Percentiles rank a stretch among this genome's conserved stretches.
Conservation (phyloP, 1,284 basidiomycete genomes). For the Tilletia indica region DNA sequence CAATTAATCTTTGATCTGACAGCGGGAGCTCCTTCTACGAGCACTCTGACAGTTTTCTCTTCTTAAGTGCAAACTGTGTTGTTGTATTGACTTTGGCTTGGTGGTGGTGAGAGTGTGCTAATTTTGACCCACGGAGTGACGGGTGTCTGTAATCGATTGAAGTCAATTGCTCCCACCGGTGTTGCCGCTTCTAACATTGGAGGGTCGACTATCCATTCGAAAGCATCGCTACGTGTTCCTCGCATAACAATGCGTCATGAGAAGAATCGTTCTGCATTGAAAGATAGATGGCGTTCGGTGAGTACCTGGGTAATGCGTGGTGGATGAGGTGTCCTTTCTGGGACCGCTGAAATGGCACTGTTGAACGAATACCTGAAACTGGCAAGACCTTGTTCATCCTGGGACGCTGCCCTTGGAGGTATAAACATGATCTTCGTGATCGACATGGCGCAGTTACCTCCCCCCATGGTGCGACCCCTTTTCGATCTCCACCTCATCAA, state of each 20-base stretch:
- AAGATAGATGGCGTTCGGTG: not conserved
- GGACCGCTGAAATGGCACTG: not conserved
- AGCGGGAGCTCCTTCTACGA: no score
- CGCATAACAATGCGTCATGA: not conserved
- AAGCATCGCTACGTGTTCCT: not conserved
- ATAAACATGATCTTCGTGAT: not conserved
- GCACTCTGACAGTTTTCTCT: no score
- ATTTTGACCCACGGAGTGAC: no score
- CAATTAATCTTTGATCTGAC: not conserved
- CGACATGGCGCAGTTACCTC: slow-evolving; percentile 1
- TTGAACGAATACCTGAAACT: not conserved
- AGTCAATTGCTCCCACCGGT: not conserved
- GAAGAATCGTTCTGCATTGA: not conserved
- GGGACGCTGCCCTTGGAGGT: not conserved
- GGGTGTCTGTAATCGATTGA: not conserved
- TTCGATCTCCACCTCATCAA: not conserved
- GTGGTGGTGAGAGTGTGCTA: no score
- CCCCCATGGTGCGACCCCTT: not conserved
- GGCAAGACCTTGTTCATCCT: not conserved
- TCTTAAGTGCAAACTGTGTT: no score
- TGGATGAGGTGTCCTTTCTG: not conserved
- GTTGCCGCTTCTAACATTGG: not conserved
- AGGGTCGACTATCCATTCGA: not conserved
- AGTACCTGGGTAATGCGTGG: not conserved
- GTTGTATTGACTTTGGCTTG: no score